These are phyloP conservation scores for Claviceps monticola DNA, from an alignment of 2,329 filamentous ascomycete genomes.

Conservation along the genomic window DNA sequence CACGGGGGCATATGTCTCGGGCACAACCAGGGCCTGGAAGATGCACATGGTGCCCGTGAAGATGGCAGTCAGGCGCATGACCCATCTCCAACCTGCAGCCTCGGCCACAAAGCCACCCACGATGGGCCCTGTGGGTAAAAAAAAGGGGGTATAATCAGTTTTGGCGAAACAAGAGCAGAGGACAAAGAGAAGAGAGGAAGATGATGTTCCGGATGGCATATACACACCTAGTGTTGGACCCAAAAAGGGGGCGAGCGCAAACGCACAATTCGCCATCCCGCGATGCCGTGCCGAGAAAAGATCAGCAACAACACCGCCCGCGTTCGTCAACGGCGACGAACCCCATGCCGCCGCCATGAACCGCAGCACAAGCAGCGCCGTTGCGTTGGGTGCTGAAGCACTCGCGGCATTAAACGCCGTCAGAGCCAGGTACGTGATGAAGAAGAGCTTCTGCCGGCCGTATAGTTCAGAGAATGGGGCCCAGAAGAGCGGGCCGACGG, in stretches of 20 bases:
- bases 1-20: slow-evolving; percentile 46
- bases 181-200: background rate
- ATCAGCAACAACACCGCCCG: slow-evolving; percentile 49
- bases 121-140: slow-evolving; percentile 33
- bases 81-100: slow-evolving; percentile 49
- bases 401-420: slow-evolving; percentile 48
- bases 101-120: slow-evolving; percentile 49
- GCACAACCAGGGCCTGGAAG: slow-evolving; percentile 33
- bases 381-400: slow-evolving; percentile 42
- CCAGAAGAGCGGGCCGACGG: slow-evolving; percentile 49
- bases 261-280: slow-evolving; percentile 44
- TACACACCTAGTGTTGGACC: slow-evolving; percentile 38
- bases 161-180: background rate
- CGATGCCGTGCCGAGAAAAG: slow-evolving; percentile 42
- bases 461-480: slow-evolving; percentile 53
- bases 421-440: slow-evolving; percentile 41
- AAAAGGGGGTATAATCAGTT: background rate
- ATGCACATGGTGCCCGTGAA: slow-evolving; percentile 48
- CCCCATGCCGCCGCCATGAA: slow-evolving; percentile 54
- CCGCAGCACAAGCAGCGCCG: slow-evolving; percentile 49
- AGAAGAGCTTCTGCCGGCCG: slow-evolving; percentile 46
- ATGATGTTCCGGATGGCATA: background rate
- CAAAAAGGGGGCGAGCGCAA: slow-evolving; percentile 49
- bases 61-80: slow-evolving; percentile 46
- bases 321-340: slow-evolving; percentile 47